These are phyloP conservation scores for Ulvella scutata DNA, from an alignment of 139 green algal species.

Conservation along the genomic window DNA sequence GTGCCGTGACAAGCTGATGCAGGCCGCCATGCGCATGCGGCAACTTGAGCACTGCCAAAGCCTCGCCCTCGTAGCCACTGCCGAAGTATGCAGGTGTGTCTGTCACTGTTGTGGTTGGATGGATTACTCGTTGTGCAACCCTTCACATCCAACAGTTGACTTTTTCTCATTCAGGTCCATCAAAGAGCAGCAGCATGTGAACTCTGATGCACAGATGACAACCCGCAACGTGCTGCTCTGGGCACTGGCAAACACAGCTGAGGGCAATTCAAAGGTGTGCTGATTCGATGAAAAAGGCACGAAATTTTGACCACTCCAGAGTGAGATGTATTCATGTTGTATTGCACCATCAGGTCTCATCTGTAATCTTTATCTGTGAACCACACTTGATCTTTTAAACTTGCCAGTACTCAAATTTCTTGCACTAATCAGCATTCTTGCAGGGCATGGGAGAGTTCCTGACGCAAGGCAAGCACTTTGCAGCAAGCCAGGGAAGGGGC, in stretches of 20 bases:
- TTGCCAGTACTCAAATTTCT: neutral
- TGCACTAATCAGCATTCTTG: too few relatives aligned
- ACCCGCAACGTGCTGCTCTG: too few relatives aligned
- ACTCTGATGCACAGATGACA: neutral
- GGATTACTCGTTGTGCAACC: conserved; percentile 32
- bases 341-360: neutral
- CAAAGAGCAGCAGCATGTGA: too few relatives aligned
- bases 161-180: too few relatives aligned
- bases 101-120: conserved; percentile 17
- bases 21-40: conserved; percentile 21
- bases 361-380: conserved; percentile 7
- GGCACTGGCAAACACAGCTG: too few relatives aligned
- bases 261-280: too few relatives aligned
- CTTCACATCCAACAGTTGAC: conserved; percentile 3
- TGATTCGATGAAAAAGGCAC: too few relatives aligned
- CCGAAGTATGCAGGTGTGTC: neutral
- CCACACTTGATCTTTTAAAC: neutral
- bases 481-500: neutral
- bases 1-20: conserved; percentile 48
- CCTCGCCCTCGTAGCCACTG: conserved; percentile 8
- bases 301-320: too few relatives aligned
- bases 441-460: neutral
- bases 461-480: neutral
- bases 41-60: conserved; percentile 21
- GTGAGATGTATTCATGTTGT: too few relatives aligned